Conservation (phyloP, 495 filamentous ascomycete genomes). For the Penicillium arizonense region DNA sequence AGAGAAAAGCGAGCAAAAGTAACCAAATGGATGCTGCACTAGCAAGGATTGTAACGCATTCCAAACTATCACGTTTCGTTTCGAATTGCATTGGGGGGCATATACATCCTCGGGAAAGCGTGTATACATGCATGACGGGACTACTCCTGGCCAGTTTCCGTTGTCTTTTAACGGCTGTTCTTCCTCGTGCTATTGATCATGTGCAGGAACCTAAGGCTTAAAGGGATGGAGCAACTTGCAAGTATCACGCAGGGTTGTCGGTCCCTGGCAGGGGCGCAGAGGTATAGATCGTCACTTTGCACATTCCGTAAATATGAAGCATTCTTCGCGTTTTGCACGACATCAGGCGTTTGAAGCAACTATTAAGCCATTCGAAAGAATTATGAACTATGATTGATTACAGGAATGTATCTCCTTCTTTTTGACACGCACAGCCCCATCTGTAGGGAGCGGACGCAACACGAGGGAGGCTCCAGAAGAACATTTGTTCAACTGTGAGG, state of each 20-base stretch:
- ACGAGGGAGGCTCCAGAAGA: constrained; percentile 42
- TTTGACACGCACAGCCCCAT: constrained; percentile 51
- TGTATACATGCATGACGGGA: neutral
- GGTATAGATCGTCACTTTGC: neutral
- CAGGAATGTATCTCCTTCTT: constrained; percentile 47
- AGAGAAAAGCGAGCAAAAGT: neutral
- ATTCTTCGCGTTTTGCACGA: neutral
- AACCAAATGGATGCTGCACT: neutral
- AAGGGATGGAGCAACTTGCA: neutral
- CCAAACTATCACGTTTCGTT: neutral
- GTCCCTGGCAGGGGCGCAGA: neutral
- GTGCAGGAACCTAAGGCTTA: neutral
- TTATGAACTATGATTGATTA: neutral
- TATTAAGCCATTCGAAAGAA: neutral
- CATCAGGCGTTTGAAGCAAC: neutral
- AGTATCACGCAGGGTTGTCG: neutral
- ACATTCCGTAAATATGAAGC: neutral
- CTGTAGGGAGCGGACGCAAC: constrained; percentile 42
- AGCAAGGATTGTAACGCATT: neutral
- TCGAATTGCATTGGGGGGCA: neutral
- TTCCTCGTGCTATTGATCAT: neutral
- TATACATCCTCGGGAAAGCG: neutral
- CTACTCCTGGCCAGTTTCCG: too few species aligned
- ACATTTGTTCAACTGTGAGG: constrained; percentile 30
- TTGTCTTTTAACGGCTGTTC: neutral